phyloP scores from a whole-genome alignment of 495 filamentous ascomycete genomes.

The Trichoderma gamsii region DNA sequence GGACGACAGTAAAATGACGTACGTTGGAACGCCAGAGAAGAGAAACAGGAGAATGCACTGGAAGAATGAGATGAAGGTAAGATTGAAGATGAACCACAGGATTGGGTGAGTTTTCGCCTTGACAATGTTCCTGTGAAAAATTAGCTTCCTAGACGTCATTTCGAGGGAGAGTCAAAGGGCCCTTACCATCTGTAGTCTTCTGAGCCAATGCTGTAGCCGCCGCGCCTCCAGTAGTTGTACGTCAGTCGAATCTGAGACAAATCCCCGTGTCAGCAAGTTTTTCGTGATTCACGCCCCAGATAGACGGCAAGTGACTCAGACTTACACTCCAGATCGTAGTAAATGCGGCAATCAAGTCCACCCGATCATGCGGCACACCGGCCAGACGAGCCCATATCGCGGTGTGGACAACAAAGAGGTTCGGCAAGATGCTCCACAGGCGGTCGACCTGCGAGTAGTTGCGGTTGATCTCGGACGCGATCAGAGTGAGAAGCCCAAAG shows the following conservation, averaged over 20 bases:
- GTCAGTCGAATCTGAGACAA: constrained; percentile 63
- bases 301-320: neutral
- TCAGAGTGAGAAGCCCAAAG: constrained; percentile 60
- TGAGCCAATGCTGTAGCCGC: constrained; percentile 77
- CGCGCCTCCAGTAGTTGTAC: constrained; percentile 96
- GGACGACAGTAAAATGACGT: constrained; percentile 61
- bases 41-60: constrained; percentile 75
- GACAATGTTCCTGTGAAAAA: constrained; percentile 37
- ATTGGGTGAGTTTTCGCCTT: constrained; percentile 36
- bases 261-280: neutral
- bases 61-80: constrained; percentile 76
- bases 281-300: no score
- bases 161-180: neutral
- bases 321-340: constrained; percentile 77
- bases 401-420: constrained; percentile 85
- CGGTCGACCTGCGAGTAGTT: constrained; percentile 96
- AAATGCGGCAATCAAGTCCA: constrained; percentile 69
- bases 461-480: constrained; percentile 73
- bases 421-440: constrained; percentile 82
- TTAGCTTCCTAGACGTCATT: constrained; percentile 13
- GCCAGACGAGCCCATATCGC: constrained; percentile 67
- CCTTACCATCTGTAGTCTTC: constrained; percentile 90
- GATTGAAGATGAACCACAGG: constrained; percentile 77
- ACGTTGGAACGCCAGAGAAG: constrained; percentile 68
- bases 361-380: constrained; percentile 61